phyloP scores from a whole-genome alignment of 2,329 filamentous ascomycete species.

The Claviceps digitariae region DNA sequence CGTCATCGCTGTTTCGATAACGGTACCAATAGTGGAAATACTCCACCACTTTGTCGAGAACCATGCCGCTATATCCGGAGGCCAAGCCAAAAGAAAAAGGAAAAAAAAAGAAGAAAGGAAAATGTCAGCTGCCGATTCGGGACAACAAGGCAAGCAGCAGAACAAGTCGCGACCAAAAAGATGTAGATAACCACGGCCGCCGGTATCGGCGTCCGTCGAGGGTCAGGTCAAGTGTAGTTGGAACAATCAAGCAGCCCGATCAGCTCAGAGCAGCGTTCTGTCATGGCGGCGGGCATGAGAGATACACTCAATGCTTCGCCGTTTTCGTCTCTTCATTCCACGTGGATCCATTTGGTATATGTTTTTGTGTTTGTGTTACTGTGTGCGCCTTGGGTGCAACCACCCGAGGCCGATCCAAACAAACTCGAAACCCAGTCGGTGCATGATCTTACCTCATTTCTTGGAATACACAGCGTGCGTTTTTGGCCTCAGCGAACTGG shows the following conservation, averaged over 20 bases:
- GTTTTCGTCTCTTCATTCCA: conserved; percentile 24
- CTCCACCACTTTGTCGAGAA: conserved; percentile 70
- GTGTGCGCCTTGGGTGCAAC: not conserved
- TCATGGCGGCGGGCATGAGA: conserved; percentile 20
- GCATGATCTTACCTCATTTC: conserved; percentile 57
- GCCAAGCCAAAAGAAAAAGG: not conserved
- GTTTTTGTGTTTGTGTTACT: not conserved
- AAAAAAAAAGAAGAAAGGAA: conserved; percentile 1
- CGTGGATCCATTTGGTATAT: not conserved
- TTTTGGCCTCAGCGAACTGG: conserved; percentile 50
- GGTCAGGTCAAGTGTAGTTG: conserved; percentile 55
- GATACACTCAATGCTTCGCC: conserved; percentile 22
- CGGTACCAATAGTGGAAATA: conserved; percentile 77
- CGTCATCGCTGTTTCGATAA: conserved; percentile 54
- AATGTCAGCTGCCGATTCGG: conserved; percentile 5
- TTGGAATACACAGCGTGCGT: conserved; percentile 52
- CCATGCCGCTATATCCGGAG: conserved; percentile 44
- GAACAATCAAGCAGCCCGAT: conserved; percentile 33
- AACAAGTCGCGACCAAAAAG: not conserved
- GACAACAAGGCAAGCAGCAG: not conserved
- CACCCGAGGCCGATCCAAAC: not conserved
- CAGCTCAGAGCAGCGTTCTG: conserved; percentile 24
- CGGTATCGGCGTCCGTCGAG: conserved; percentile 5
- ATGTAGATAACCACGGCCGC: not conserved
- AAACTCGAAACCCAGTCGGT: not conserved